Percentiles rank a stretch among this genome's conserved stretches.
phyloP scores from a whole-genome alignment of 1,284 basidiomycete genomes.

The Paramarasmius palmivorus region DNA sequence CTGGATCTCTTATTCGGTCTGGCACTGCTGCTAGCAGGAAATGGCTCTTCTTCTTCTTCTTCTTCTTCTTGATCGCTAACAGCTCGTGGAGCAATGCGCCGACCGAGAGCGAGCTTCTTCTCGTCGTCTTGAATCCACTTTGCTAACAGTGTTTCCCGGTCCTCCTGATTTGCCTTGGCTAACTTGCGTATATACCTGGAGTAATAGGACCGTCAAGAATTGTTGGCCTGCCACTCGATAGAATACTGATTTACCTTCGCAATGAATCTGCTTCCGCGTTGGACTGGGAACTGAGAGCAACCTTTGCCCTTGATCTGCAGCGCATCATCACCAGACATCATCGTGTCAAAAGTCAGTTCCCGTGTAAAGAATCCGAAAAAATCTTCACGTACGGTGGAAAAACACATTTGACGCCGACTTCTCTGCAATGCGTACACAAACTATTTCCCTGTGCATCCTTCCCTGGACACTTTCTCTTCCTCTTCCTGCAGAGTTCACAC shows the following conservation, averaged over 20 bases:
- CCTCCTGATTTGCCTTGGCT: slow-evolving; percentile 9
- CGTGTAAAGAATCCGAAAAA: neutral
- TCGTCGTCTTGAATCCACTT: slow-evolving; percentile 13
- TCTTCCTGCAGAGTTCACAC: slow-evolving; percentile 15
- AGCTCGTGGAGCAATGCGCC: neutral
- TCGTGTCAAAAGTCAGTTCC: too few relatives aligned
- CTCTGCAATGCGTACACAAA: slow-evolving; percentile 16
- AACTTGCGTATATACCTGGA: slow-evolving; percentile 14
- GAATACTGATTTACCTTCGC: slow-evolving; percentile 2
- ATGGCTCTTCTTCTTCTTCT: neutral
- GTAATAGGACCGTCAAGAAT: neutral
- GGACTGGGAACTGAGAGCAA: neutral
- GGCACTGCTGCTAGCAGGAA: too few relatives aligned
- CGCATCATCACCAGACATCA: too few relatives aligned
- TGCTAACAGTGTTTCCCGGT: slow-evolving; percentile 11
- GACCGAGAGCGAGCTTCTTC: slow-evolving; percentile 1
- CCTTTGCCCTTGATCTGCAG: slow-evolving; percentile 3
- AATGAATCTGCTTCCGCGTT: slow-evolving; percentile 9
- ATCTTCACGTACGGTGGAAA: slow-evolving; percentile 13
- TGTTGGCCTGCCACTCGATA: neutral
- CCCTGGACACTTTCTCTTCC: slow-evolving; percentile 14
- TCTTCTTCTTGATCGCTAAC: slow-evolving; percentile 1
- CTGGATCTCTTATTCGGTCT: neutral
- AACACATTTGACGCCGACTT: slow-evolving; percentile 17
- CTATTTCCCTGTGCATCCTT: slow-evolving; percentile 11